Conservation (phyloP, 2,329 filamentous ascomycete species). For the Microdochium trichocladiopsis region DNA sequence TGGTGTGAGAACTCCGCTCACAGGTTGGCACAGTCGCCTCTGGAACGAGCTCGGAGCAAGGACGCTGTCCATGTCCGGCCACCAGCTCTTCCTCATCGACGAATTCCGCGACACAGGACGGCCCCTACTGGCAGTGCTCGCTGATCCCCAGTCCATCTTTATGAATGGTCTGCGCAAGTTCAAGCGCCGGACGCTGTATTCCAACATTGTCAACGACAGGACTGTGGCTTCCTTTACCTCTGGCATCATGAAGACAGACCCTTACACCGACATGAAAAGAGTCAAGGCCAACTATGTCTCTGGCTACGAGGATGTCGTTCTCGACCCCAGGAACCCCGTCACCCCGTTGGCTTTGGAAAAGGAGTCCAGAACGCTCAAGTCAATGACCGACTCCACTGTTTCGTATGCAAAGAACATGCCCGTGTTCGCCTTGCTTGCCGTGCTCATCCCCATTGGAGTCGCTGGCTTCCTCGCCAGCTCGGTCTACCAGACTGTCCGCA, state of each 20-base stretch:
- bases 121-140: slow-evolving; percentile 72
- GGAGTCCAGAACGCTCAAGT: slow-evolving; percentile 19
- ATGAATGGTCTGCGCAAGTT: slow-evolving; percentile 72
- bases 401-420: slow-evolving; percentile 47
- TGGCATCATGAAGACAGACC: slow-evolving; percentile 68
- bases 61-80: slow-evolving; percentile 74
- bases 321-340: slow-evolving; percentile 61
- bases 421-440: slow-evolving; percentile 53
- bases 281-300: slow-evolving; percentile 67
- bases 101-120: slow-evolving; percentile 75
- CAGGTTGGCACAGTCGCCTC: slow-evolving; percentile 57
- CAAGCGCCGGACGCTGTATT: slow-evolving; percentile 69
- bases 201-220: slow-evolving; percentile 81
- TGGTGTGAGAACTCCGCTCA: slow-evolving; percentile 64
- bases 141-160: slow-evolving; percentile 81
- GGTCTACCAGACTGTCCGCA: slow-evolving; percentile 68
- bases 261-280: slow-evolving; percentile 61
- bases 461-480: slow-evolving; percentile 70
- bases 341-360: slow-evolving; percentile 30
- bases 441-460: slow-evolving; percentile 70
- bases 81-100: slow-evolving; percentile 84
- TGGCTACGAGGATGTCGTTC: slow-evolving; percentile 67
- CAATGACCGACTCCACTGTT: slow-evolving; percentile 20
- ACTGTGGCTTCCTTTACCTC: slow-evolving; percentile 81
- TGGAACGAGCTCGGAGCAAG: slow-evolving; percentile 83